Percentiles rank a stretch among this genome's conserved stretches.
These are phyloP conservation scores for Tetrahymena elliotti DNA, from an alignment of 73 alveolate species.

Conservation along the genomic window DNA sequence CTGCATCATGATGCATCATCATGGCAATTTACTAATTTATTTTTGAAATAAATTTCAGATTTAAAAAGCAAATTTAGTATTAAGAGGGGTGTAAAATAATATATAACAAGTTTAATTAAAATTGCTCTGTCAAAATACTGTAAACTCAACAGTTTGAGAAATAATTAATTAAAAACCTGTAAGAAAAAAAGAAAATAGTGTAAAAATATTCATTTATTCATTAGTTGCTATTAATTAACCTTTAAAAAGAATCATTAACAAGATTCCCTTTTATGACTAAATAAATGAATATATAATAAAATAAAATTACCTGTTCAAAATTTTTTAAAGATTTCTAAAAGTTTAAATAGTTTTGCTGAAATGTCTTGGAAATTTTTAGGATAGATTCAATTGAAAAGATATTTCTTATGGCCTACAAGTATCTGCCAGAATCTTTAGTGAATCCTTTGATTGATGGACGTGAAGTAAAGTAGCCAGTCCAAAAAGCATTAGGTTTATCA, in stretches of 20 bases:
- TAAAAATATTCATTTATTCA: no score
- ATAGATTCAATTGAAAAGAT: neutral
- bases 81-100: no score
- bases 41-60: neutral
- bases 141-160: no score
- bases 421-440: conserved; percentile 30
- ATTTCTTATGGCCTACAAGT: conserved; percentile 7
- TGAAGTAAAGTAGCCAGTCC: conserved; percentile 98
- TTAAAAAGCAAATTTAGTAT: no score
- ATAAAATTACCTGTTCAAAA: neutral
- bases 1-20: conserved; percentile 40
- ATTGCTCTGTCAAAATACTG: no score
- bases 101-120: no score
- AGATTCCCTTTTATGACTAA: no score
- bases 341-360: neutral
- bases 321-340: neutral
- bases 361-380: neutral
- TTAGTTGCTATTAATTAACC: no score
- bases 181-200: no score
- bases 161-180: no score
- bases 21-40: neutral
- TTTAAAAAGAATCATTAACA: no score
- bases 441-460: conserved; percentile 83
- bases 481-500: conserved; percentile 70
- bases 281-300: no score